phyloP scores from a whole-genome alignment of 345 rosid genomes.

The Anastatica hierochuntica region DNA sequence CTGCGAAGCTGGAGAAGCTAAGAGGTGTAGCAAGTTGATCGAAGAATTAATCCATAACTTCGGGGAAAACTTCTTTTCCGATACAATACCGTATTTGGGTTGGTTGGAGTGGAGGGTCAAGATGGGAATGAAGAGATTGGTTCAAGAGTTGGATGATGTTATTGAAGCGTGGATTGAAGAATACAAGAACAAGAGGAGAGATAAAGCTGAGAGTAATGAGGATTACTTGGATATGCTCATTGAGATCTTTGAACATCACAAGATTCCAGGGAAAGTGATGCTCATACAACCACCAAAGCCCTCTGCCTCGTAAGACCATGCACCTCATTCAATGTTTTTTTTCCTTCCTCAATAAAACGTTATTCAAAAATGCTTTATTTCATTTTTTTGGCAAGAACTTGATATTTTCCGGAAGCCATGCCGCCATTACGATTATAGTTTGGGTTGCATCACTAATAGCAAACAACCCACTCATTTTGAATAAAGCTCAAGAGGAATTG shows the following conservation, averaged over 20 bases:
- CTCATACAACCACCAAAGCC: not conserved
- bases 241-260: not conserved
- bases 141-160: slow-evolving; percentile 26
- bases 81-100: slow-evolving; percentile 30
- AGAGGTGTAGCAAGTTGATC: not conserved
- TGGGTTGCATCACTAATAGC: not conserved
- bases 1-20: slow-evolving; percentile 11
- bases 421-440: not conserved
- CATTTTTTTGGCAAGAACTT: not conserved
- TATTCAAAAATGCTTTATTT: too few relatives aligned
- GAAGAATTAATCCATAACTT: slow-evolving; percentile 18
- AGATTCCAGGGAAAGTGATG: not conserved
- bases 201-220: not conserved
- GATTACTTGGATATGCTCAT: not conserved
- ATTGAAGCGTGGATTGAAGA: slow-evolving; percentile 28
- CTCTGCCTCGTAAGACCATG: too few relatives aligned
- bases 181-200: slow-evolving; percentile 18
- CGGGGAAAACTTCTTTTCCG: slow-evolving; percentile 25
- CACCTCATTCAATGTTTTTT: too few relatives aligned
- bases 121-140: slow-evolving; percentile 28
- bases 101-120: slow-evolving; percentile 30
- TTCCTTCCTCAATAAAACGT: too few relatives aligned
- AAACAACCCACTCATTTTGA: not conserved
- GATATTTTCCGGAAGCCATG: not conserved
- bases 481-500: not conserved